Evolutionary conservation across 1,284 basidiomycete species (phyloP).

Genomic region (Rhodotorula sp.): DNA sequence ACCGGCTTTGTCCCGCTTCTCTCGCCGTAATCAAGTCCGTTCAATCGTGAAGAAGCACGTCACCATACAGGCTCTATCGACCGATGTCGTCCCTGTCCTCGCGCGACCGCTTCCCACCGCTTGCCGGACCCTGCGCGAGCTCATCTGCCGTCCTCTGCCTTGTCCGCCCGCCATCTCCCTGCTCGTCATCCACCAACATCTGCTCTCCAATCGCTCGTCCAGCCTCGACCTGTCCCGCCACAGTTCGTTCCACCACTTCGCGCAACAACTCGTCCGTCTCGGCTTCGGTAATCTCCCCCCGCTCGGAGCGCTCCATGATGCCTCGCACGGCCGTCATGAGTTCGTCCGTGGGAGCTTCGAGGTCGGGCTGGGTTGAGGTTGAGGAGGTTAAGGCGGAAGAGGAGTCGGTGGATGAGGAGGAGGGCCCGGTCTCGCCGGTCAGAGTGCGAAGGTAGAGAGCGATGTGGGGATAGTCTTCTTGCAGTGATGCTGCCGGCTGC

Average conservation of each 20-base stretch:
- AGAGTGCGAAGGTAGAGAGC: conserved; percentile 64
- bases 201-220: conserved; percentile 31
- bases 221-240: conserved; percentile 27
- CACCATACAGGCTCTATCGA: neutral
- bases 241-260: conserved; percentile 53
- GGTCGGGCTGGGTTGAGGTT: conserved; percentile 57
- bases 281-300: conserved; percentile 54
- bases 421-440: conserved; percentile 46
- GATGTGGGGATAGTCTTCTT: conserved; percentile 76
- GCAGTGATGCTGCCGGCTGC: conserved; percentile 63
- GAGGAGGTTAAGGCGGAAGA: neutral
- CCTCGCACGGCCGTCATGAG: conserved; percentile 66
- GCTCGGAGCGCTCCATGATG: conserved; percentile 65
- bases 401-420: neutral
- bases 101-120: conserved; percentile 1
- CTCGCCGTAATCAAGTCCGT: neutral
- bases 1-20: neutral
- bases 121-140: neutral
- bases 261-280: conserved; percentile 64
- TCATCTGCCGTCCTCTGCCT: conserved; percentile 12
- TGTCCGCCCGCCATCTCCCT: neutral
- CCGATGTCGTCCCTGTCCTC: conserved; percentile 16
- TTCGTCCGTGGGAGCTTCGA: conserved; percentile 66
- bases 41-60: too few species aligned
- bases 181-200: conserved; percentile 5